Evolutionary conservation across 495 filamentous ascomycete genomes (phyloP).

Genomic region (Penicillium angulare): DNA sequence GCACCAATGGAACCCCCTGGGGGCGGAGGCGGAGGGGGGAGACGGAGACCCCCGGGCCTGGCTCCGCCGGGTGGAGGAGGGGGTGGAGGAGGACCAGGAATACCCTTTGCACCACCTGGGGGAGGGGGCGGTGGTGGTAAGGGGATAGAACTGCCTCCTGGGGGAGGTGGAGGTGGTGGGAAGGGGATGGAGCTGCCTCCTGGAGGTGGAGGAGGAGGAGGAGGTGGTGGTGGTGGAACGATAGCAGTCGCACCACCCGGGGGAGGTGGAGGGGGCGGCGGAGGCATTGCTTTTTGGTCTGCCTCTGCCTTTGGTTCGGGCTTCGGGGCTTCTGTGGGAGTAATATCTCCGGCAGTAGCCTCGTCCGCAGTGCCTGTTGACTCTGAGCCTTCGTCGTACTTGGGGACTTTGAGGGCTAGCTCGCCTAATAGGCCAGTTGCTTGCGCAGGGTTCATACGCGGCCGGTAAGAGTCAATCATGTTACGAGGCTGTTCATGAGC

Average conservation of each 20-base stretch:
- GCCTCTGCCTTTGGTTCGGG: conserved; percentile 21
- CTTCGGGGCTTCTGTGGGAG: conserved; percentile 19
- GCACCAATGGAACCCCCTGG: conserved; percentile 30
- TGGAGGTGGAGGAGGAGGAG: conserved; percentile 44
- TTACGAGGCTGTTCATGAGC: conserved; percentile 66
- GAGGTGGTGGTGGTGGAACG: conserved; percentile 37
- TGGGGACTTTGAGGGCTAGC: conserved; percentile 73
- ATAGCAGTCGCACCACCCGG: conserved; percentile 25
- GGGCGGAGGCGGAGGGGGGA: conserved; percentile 50
- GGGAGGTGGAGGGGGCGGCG: conserved; percentile 49
- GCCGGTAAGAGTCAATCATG: conserved; percentile 65
- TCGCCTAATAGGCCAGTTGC: conserved; percentile 76
- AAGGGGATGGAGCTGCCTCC: conserved; percentile 25
- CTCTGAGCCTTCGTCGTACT: conserved; percentile 61
- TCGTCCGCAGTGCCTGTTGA: conserved; percentile 62
- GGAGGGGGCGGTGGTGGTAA: conserved; percentile 46
- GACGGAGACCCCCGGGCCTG: conserved; percentile 46
- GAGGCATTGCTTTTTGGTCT: conserved; percentile 27
- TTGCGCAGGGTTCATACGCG: conserved; percentile 71
- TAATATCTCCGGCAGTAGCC: conserved; percentile 39
- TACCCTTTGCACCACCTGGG: conserved; percentile 42
- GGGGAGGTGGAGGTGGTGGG: conserved; percentile 33
- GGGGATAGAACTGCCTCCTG: conserved; percentile 22
- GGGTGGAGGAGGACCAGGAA: conserved; percentile 47
- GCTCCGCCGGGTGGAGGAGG: conserved; percentile 47